Evolutionary conservation across 2,329 filamentous ascomycete species (phyloP).

Genomic region (Trichoderma koningiopsis): DNA sequence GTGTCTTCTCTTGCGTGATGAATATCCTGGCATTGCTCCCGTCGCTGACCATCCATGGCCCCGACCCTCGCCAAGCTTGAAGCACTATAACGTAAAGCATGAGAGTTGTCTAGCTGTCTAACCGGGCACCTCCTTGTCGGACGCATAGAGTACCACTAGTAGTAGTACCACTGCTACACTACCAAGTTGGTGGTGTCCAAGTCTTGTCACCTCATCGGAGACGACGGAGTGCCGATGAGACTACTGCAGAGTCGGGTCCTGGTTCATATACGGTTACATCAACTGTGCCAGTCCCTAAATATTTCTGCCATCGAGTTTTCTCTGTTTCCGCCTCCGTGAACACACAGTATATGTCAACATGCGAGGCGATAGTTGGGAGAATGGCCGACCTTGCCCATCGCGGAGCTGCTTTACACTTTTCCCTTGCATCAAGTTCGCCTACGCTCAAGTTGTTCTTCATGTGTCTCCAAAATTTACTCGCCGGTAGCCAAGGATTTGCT

Average conservation of each 20-base stretch:
- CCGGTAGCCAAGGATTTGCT: not conserved
- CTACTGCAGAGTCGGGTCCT: not conserved
- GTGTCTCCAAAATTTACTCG: not conserved
- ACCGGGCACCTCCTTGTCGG: constrained; percentile 19
- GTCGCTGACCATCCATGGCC: constrained; percentile 18
- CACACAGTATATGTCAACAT: not conserved
- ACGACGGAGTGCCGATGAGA: not conserved
- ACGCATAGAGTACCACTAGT: not conserved
- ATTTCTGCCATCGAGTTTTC: not conserved
- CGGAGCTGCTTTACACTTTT: not conserved
- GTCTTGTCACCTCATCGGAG: not conserved
- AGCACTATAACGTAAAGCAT: constrained; percentile 5
- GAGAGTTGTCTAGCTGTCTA: constrained; percentile 1
- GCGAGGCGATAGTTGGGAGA: not conserved
- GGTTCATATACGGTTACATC: constrained; percentile 1
- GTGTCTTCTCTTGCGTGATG: not conserved
- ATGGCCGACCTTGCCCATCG: not conserved
- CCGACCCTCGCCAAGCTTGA: constrained; percentile 2
- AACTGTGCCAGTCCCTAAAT: not conserved
- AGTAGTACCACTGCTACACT: not conserved
- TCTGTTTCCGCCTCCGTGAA: not conserved
- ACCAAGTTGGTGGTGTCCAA: not conserved
- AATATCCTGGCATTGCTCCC: not conserved
- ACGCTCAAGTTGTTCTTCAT: not conserved
- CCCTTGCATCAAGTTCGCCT: not conserved